Conservation (phyloP, 164 flowering plant species). For the Sextonia rubra region DNA sequence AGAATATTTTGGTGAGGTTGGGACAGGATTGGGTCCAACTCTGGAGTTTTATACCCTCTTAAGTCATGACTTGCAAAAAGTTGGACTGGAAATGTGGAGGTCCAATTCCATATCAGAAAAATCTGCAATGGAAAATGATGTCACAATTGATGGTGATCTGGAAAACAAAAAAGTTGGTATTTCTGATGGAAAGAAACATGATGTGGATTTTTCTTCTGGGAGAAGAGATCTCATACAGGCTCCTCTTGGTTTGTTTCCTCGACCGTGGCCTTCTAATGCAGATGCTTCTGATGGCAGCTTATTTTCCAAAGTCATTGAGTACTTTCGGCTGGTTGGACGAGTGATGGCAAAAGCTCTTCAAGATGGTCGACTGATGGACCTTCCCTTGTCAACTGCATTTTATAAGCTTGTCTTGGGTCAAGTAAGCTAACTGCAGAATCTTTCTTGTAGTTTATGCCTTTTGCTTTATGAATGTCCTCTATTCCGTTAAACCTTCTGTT, state of each 20-base stretch:
- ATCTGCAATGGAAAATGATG: slow-evolving; percentile 57
- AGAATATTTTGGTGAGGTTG: slow-evolving; percentile 98
- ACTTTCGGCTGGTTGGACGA: slow-evolving; percentile 85
- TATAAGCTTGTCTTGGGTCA: slow-evolving; percentile 91
- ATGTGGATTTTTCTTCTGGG: slow-evolving; percentile 18
- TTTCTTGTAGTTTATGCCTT: not conserved
- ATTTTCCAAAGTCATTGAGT: slow-evolving; percentile 57
- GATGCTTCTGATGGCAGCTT: slow-evolving; percentile 73
- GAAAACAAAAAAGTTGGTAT: slow-evolving; percentile 25
- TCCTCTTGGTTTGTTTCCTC: slow-evolving; percentile 94
- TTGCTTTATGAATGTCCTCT: no score
- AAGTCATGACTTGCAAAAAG: slow-evolving; percentile 86
- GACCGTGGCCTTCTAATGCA: slow-evolving; percentile 78
- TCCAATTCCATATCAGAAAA: slow-evolving; percentile 42
- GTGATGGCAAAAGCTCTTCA: slow-evolving; percentile 98
- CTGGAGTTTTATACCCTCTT: slow-evolving; percentile 93
- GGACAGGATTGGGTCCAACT: slow-evolving; percentile 97
- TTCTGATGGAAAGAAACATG: slow-evolving; percentile 23
- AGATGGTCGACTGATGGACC: slow-evolving; percentile 95
- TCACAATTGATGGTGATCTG: slow-evolving; percentile 40
- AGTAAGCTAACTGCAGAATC: slow-evolving; percentile 36
- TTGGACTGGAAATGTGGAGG: slow-evolving; percentile 84
- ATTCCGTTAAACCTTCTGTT: no score
- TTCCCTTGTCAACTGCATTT: slow-evolving; percentile 82
- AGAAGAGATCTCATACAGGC: slow-evolving; percentile 51